Base-by-base conservation (phyloP, 805 yeast species). In the Hanseniaspora lachancei region DNA sequence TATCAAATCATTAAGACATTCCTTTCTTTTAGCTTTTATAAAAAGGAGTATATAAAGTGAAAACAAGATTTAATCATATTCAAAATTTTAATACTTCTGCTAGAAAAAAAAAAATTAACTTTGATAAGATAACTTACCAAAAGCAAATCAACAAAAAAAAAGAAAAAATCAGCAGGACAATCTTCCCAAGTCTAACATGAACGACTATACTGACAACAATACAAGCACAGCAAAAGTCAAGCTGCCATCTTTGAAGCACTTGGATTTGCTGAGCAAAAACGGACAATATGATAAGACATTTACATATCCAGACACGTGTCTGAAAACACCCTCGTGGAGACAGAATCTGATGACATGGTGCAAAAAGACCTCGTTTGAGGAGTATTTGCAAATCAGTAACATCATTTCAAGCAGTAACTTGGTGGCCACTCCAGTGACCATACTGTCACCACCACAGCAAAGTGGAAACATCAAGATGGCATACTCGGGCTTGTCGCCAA, bases 301-400 rank as follows among this genome's bases (percentile, higher is more conserved):
- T 44, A 55, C 60, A 21, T 68, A 67, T 56, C 71, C 72, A 12
- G 72, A 68, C 49, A 68, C 72, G 2, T 65, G 70, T 16, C 64
- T 62, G 39, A 57, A 48, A 8, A 68, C 70, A 0, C 62, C 68
- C 20, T 40, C 60, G 23, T 68, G 71, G 71, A 66, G 62, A 49
- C 62, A 64, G 35, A 66, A 63, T 47, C 51, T 68, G 42, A 51
- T 65, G 23, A 58, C 56, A 38, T 68, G 71, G 71, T 68, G 72
- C 55, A 68, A 62, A 55, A 65, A 63, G 47, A 64, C 64, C 32
- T 64, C 64, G 18, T 64, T 64, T 58, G 62, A 64, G 20, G 66
- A 66, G 43, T 68, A 66, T 57, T 53, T 62, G 13, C 63, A 61
- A 34, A 67, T 68, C 20, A 50, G 54, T 18, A 51, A 50, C 18